phyloP scores from a whole-genome alignment of 202 grass and related monocot genomes.

The Miscanthus sacchariflorus region DNA sequence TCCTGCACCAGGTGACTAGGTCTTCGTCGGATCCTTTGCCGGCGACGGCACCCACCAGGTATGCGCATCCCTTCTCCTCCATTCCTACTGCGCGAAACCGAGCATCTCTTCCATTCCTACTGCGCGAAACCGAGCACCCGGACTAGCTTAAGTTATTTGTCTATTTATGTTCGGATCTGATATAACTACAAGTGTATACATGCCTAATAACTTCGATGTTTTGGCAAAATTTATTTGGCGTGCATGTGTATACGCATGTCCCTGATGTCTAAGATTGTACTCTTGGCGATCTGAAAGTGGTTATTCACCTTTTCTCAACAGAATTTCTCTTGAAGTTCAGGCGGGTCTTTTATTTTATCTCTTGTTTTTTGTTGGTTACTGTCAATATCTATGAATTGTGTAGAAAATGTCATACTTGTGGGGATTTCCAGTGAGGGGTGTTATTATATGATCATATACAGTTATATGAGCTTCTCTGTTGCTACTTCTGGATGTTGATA shows the following conservation, averaged over 20 bases:
- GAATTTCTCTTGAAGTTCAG: neutral
- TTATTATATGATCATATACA: conserved; percentile 7
- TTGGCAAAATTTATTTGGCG: neutral
- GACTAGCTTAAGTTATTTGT: neutral
- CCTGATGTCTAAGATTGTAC: neutral
- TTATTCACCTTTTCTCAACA: neutral
- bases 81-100: neutral
- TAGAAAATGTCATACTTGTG: neutral
- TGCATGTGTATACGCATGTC: neutral
- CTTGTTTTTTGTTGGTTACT: conserved; percentile 26
- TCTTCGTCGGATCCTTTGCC: neutral
- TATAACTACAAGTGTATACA: neutral
- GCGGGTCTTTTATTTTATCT: neutral
- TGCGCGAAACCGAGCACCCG: neutral
- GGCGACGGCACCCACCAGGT: neutral
- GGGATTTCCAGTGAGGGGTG: neutral
- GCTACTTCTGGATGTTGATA: conserved; percentile 26
- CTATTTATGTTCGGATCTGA: neutral
- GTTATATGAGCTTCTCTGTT: neutral
- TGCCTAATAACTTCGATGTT: neutral
- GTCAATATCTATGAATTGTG: neutral
- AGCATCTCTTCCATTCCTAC: neutral
- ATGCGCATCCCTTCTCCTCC: neutral
- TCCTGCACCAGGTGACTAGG: neutral
- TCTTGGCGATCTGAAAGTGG: neutral